phyloP scores from a whole-genome alignment of 768 basidiomycete genomes.

The Termitomyces sp. region DNA sequence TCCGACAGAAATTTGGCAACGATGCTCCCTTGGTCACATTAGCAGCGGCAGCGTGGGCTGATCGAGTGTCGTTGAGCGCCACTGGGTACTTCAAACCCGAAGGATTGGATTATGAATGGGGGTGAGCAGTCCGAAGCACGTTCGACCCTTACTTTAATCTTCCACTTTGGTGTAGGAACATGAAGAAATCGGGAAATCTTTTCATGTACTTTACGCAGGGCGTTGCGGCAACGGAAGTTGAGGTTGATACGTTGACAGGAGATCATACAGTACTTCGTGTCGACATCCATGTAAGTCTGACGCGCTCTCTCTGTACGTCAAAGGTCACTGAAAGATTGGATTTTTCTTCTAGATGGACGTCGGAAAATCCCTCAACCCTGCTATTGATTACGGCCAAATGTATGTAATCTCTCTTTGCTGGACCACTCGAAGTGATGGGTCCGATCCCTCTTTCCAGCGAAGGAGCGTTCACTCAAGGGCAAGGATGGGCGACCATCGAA shows the following conservation, averaged over 20 bases:
- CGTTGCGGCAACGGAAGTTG: conserved; percentile 13
- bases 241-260: conserved; percentile 11
- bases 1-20: conserved; percentile 8
- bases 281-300: conserved; percentile 8
- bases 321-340: background rate
- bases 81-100: conserved; percentile 11
- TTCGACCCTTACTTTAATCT: background rate
- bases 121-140: background rate
- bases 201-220: conserved; percentile 14
- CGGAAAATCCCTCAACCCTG: conserved; percentile 12
- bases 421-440: background rate
- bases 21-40: conserved; percentile 7
- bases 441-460: background rate
- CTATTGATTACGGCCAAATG: conserved; percentile 15
- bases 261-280: conserved; percentile 14
- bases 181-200: conserved; percentile 12
- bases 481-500: conserved; percentile 14
- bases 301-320: background rate
- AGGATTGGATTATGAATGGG: conserved; percentile 12
- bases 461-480: conserved; percentile 13
- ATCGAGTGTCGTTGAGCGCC: conserved; percentile 12
- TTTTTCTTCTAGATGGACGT: conserved; percentile 10
- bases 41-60: conserved; percentile 10
- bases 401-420: background rate
- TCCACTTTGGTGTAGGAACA: conserved; percentile 2